Base-by-base conservation (phyloP, 495 filamentous ascomycete species). In the Aspergillus indologenus region DNA sequence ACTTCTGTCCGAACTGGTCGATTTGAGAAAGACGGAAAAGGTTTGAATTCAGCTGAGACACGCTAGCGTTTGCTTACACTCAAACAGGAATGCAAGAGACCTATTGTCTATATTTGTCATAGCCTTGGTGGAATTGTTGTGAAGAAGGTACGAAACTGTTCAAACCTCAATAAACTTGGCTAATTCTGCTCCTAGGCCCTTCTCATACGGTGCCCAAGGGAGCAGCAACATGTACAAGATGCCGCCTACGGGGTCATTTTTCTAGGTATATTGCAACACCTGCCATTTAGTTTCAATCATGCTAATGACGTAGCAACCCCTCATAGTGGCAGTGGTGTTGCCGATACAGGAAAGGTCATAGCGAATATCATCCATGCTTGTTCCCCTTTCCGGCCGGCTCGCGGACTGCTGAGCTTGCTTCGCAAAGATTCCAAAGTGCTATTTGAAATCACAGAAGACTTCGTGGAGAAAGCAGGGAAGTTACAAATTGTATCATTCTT, bases 261-360 rank as follows among this genome's bases (percentile, higher is more conserved):
- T 49, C 46, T 49, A 21, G 46, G 46, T 49, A 49, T 29, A 29
- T 29, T 29, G 26, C 26, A 29, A 29, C 9, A 29, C 9, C 26
- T 29, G 26, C 26, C 26, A 29, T 29, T 29, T 29, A 49, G 46
- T 21, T 15, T 20, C 7, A 61, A 48, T 15, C 56, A 64, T 43
- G 23, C 50, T 24, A 56, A 45, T 34, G 50, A 22, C 6, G 3
- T 19, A 40, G 26, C 31, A 8, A 49, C 46, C 9, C 46, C 46
- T 20, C 46, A 49, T 23, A 49, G 23, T 20, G 18, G 46, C 11
- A 49, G 46, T 20, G 23, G 46, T 23, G 19, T 49, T 20, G 46
- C 46, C 20, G 46, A 21, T 8, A 49, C 23, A 23, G 46, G 46
- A 49, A 49, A 49, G 18, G 19, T 49, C 46, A 20, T 49, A 20